Percentiles rank a stretch among this genome's conserved stretches.
These are phyloP conservation scores for Chimonanthus salicifolius DNA, from an alignment of 164 flowering plant genomes.

Conservation along the genomic window DNA sequence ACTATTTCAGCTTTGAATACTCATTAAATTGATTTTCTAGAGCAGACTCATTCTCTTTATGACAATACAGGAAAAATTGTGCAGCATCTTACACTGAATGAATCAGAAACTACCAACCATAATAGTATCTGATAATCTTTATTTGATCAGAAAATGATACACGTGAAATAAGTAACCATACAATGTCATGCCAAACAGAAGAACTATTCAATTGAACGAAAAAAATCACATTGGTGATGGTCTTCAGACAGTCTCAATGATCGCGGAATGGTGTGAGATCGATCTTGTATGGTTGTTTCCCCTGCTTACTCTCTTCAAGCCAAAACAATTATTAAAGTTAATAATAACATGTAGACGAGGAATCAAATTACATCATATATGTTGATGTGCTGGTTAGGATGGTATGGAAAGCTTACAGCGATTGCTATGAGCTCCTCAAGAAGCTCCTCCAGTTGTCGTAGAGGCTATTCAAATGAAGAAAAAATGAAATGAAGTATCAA, in stretches of 20 bases:
- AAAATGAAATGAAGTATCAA: neutral
- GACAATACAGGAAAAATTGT: neutral
- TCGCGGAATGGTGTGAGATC: conserved; percentile 65
- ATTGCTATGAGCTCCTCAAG: conserved; percentile 69
- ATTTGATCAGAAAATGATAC: too few relatives aligned
- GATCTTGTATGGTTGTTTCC: conserved; percentile 47
- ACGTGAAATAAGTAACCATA: neutral
- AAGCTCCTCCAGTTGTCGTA: conserved; percentile 75
- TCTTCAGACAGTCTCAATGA: conserved; percentile 13
- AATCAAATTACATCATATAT: neutral
- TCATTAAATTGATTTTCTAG: too few relatives aligned
- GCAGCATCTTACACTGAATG: too few relatives aligned
- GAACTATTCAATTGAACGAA: neutral
- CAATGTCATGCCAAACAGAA: neutral
- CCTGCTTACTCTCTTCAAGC: conserved; percentile 56
- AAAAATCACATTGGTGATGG: neutral
- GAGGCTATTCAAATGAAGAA: conserved; percentile 37
- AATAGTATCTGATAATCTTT: too few relatives aligned
- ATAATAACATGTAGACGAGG: neutral
- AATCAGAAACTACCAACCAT: too few relatives aligned
- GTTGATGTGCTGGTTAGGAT: neutral
- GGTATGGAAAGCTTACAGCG: conserved; percentile 46
- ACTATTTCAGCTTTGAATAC: too few relatives aligned
- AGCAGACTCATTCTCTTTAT: neutral
- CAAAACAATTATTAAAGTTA: neutral